Evolutionary conservation across 768 basidiomycete genomes (phyloP), one percentile per base, ranked within the genome.

Genomic region (Nidularia pulvinata): DNA sequence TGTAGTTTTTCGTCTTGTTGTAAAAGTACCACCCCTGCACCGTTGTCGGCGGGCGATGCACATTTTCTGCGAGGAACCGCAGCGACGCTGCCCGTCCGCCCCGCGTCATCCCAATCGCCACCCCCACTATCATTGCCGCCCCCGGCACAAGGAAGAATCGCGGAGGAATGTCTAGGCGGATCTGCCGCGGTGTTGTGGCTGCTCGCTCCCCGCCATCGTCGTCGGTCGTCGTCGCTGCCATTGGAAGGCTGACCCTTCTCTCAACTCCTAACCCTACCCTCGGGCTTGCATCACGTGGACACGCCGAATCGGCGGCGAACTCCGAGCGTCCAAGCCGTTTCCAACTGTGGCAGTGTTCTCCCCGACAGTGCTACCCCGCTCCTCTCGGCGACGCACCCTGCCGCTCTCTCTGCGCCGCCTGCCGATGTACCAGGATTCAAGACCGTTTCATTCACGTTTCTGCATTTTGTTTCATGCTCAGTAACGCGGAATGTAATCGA

Each of bases 1-100:
- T 78, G 77, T 95, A 95, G 75, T 95, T 95, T 70, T 95, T 96
- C 32, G 92, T 94, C 77, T 95, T 95, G 67, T 93, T 90, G 83
- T 96, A 95, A 61, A 93, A 89, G 69, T 95, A 96, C 93, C 94
- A 95, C 54, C 94, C 94, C 59, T 88, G 83, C 54, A 93, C 80
- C 33, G 94, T 96, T 59, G 72, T 86, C 19, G 93, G 93, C 47
- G 89, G 80, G 52, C 91, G 80, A 69, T 96, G 94, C 44, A 86
- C 93, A 67, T 96, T 95, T 69, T 96, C 93, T n/a, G 93, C 93
- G 48, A 95, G 79, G 68, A 90, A 95, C 49, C 84, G 87, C 66
- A 94, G 73, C 10, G 83, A 80, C n/a, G 88, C 84, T 46, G 69
- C 76, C 44, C 88, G 82, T 9, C 85, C 85, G 16, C 88, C 89